Conservation (phyloP, 1,284 basidiomycete genomes). For the Heterobasidion occidentale region DNA sequence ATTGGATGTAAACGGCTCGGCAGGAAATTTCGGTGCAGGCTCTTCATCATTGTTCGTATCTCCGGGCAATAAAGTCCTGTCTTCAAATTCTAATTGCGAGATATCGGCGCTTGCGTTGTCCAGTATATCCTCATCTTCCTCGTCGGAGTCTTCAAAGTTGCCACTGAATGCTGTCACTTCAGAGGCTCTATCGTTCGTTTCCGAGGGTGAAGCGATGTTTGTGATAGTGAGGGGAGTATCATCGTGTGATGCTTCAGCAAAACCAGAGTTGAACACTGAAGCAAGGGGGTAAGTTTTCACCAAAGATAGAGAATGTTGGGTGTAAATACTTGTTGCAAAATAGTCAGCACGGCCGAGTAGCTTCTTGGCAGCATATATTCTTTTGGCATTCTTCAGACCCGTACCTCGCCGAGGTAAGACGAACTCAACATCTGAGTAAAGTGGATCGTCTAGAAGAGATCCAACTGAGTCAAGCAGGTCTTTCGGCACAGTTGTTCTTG, state of each 20-base stretch:
- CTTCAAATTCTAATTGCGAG: neutral
- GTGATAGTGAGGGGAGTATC: slow-evolving; percentile 11
- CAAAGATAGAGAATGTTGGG: neutral
- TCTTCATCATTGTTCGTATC: neutral
- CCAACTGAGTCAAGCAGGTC: slow-evolving; percentile 64
- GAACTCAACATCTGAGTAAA: slow-evolving; percentile 80
- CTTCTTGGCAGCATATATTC: slow-evolving; percentile 61
- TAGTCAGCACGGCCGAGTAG: slow-evolving; percentile 70
- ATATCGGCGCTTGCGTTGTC: neutral
- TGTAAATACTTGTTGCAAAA: slow-evolving; percentile 53
- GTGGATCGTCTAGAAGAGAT: slow-evolving; percentile 67
- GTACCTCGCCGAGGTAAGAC: slow-evolving; percentile 49
- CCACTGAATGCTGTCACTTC: slow-evolving; percentile 13
- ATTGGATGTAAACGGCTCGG: neutral
- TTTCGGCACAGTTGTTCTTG: slow-evolving; percentile 51
- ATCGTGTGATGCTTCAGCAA: slow-evolving; percentile 41
- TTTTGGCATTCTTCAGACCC: slow-evolving; percentile 28
- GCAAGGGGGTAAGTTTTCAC: neutral
- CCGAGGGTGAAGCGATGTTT: slow-evolving; percentile 12
- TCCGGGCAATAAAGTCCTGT: neutral
- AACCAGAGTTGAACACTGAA: slow-evolving; percentile 64
- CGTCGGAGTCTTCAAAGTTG: slow-evolving; percentile 55
- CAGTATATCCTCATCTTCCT: slow-evolving; percentile 36
- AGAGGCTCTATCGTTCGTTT: slow-evolving; percentile 20
- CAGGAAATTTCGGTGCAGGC: neutral